Base-by-base conservation (phyloP, 2,329 filamentous ascomycete species). In the Xylariaceae sp. region DNA sequence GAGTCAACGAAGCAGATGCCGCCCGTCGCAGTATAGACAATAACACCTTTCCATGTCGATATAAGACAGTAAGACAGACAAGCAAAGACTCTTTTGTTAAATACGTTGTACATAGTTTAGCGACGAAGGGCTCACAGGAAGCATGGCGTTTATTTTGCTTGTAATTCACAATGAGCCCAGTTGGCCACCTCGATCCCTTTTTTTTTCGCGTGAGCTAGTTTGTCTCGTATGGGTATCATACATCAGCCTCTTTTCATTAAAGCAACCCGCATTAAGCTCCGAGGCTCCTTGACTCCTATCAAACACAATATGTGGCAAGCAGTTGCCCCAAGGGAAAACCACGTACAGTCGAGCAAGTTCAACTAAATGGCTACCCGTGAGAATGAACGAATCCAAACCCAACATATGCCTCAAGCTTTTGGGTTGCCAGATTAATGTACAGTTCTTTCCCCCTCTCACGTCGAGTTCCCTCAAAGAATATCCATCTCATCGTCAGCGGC, bases 401-500 rank as follows among this genome's bases (percentile, higher is more conserved):
- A 27, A 27, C 22, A 7, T 4, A 36, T 36, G 10, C 33, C 33
- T 36, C 15, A 36, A 36, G 15, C 12, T 36, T 14, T 15, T 15
- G 15, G 4, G 33, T 36, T 12, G 12, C 12, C 33, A 36, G 33
- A 14, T 36, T 36, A 15, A 36, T 12, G 4, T 15, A 36, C 33
- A 36, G 15, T 15, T 9, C 33, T 36, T 12, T 45, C 27, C 43
- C 39, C n/a, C 15, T 33, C 43, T 39, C 41, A 33, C 47, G 39
- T 15, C 44, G 35, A 40, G 43, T 39, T 55, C 39, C 42, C 44
- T 58, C 55, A 76, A 58, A 70, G 66, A 59, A 80, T 68, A 58
- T 80, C 76, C 77, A 82, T 82, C 49, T 81, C 76, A 46, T 75
- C 71, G 30, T 72, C 78, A 11, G 70, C 73, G 54, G 75, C 71